Evolutionary conservation across 495 filamentous ascomycete species (phyloP), one percentile per base, ranked within the genome.

Genomic region (Alectoria sarmentosa): DNA sequence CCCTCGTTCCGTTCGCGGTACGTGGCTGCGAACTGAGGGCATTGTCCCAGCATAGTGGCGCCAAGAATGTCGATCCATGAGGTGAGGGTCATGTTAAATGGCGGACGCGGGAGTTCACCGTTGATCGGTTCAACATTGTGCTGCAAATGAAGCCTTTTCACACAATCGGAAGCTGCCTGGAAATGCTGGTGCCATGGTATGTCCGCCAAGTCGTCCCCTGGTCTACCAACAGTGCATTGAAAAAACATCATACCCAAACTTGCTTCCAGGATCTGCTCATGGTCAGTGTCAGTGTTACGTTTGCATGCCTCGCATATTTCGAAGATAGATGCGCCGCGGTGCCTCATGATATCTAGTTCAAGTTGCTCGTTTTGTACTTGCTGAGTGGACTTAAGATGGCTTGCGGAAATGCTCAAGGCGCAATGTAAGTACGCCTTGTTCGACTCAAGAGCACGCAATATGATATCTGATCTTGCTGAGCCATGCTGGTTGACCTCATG

Each of bases 101-200:
- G 86, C 13, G 88, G 84, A n/a, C 86, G 83, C 38, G 82, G 70
- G 70, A 86, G 79, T 4, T 78, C 76, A 63, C 81, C 80, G 28
- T 70, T 74, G 64, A 77, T 74, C 42, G 82, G 76, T 60, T 86
- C 82, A 56, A 86, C 79, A 30, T 89, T 81, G 38, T 78, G 77
- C 19, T 88, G 83, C 26, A 98, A 83, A n/a, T 93, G 89, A 26
- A 98, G 86, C 71, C 89, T 90, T 69, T 85, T 83, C 5, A 96
- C 88, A 28, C 98, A 80, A 60, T 85, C 90, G 64, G 86, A 86
- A 14, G 85, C 93, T 1, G 93, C 93, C 70, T 94, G 89, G 80
- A 98, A 98, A 78, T 98, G 94, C 70, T 95, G 90, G 75, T 88
- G 87, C 94, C 94, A 98, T 1, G 93, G 88, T 66, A 98, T 96